These are phyloP conservation scores for Rachicladosporium sp. DNA, from an alignment of 2,329 filamentous ascomycete species.

Conservation along the genomic window DNA sequence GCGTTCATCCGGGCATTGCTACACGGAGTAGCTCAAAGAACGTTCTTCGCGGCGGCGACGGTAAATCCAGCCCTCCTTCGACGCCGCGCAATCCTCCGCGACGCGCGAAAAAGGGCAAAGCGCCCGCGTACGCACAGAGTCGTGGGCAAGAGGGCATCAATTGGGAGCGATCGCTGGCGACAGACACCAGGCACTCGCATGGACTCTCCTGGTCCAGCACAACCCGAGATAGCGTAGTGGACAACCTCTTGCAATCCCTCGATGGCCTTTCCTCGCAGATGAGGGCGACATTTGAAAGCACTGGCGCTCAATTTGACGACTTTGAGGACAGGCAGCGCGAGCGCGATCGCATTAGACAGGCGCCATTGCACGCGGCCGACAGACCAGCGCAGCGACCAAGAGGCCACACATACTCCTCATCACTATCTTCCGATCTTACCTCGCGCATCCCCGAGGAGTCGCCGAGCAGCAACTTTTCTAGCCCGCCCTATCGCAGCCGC, in stretches of 20 bases:
- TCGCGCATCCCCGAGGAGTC: slow-evolving; percentile 23
- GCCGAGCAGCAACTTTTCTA: slow-evolving; percentile 12
- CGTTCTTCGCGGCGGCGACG: no score
- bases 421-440: slow-evolving; percentile 45
- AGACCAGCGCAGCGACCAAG: slow-evolving; percentile 32
- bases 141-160: neutral
- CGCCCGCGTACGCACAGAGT: neutral
- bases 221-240: slow-evolving; percentile 80
- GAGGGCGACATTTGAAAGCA: slow-evolving; percentile 4
- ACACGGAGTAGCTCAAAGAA: no score
- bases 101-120: slow-evolving; percentile 5
- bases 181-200: slow-evolving; percentile 48
- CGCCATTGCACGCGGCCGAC: slow-evolving; percentile 15
- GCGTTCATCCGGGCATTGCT: no score
- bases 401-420: slow-evolving; percentile 49
- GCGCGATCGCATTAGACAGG: slow-evolving; percentile 11
- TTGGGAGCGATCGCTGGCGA: no score
- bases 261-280: slow-evolving; percentile 54
- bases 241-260: slow-evolving; percentile 89
- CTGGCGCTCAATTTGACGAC: slow-evolving; percentile 5
- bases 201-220: slow-evolving; percentile 72
- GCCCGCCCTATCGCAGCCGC: slow-evolving; percentile 33
- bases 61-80: slow-evolving; percentile 1
- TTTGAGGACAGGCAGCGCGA: slow-evolving; percentile 10
- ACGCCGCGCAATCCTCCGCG: neutral